Conservation (phyloP, 345 rosid species). For the Sisymbrium altissimum region DNA sequence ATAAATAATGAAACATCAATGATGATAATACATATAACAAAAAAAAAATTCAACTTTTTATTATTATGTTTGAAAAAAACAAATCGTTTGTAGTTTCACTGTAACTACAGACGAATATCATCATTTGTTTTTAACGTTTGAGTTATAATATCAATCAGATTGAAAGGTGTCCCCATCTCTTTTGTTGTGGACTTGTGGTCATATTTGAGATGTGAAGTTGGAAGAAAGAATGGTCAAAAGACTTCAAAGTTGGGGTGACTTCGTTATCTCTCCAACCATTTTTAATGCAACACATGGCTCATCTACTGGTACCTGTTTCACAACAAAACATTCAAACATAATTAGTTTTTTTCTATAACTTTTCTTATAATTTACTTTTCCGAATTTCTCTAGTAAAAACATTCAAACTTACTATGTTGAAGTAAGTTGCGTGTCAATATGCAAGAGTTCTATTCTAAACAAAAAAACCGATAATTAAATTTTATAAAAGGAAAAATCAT, state of each 20-base stretch:
- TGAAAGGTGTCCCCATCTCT: slow-evolving; percentile 11
- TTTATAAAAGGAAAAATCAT: background rate
- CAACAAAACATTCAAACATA: background rate
- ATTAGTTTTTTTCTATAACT: background rate
- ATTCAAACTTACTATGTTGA: too few species aligned
- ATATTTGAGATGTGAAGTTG: background rate
- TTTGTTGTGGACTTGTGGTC: too few species aligned
- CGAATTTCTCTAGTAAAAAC: background rate
- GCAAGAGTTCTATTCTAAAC: background rate
- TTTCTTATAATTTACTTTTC: background rate
- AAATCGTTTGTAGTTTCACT: background rate
- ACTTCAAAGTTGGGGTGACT: slow-evolving; percentile 50
- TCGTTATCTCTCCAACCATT: slow-evolving; percentile 67
- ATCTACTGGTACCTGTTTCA: slow-evolving; percentile 78
- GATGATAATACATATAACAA: too few species aligned
- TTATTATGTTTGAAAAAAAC: background rate
- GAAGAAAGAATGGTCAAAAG: slow-evolving; percentile 21
- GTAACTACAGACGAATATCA: background rate
- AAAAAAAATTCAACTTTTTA: background rate
- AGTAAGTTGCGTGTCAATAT: slow-evolving; percentile 13
- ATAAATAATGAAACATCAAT: background rate
- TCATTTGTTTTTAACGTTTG: background rate
- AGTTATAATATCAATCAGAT: slow-evolving; percentile 8
- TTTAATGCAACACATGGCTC: slow-evolving; percentile 80
- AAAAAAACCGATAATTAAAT: background rate